Evolutionary conservation across 495 filamentous ascomycete species (phyloP), one percentile per base, ranked within the genome.

Genomic region (Arthonia radiata): DNA sequence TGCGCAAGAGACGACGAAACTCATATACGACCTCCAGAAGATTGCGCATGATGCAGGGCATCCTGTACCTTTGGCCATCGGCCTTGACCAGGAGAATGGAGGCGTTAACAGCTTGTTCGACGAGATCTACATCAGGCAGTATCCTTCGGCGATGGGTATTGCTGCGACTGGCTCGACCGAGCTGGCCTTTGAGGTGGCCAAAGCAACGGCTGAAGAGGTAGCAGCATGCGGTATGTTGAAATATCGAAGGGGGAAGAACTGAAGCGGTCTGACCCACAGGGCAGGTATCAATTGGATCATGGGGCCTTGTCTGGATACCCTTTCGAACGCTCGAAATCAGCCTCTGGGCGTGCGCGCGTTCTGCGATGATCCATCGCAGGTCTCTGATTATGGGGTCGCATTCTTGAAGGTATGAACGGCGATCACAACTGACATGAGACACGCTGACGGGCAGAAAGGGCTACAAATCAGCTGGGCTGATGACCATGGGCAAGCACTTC

Each of bases 81-180:
- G 74, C 9, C 41, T 90, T 18, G 80, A 91, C 42, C 80, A 91
- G 39, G 80, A 91, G 44, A 91, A 91, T 72, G 80, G 80, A 25
- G 80, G 80, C 3, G 79, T 91, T 40, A 91, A 91, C 50, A 83
- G 76, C 46, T 57, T 91, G 10, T 91, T 78, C 40, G 80, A 91
- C 51, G 76, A 83, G 35, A 72, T 79, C 32, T 81, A 75, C 46
- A 77, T 91, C 36, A 72, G 76, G 31, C 80, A 91, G 41, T 91
- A 82, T 35, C 80, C 80, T 11, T 81, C 73, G 36, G 70, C 77
- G 26, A 91, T 91, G 80, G 80, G 79, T 17, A 61, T 89, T 33
- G 75, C 79, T 11, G 80, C 80, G 1, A 79, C 78, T 6, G 75
- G 77, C 3, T 81, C 69, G 5, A 68, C 64, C 14, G 55, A 75